These are phyloP conservation scores for Lecanicillium sp. DNA, from an alignment of 2,329 filamentous ascomycete species.

Conservation along the genomic window DNA sequence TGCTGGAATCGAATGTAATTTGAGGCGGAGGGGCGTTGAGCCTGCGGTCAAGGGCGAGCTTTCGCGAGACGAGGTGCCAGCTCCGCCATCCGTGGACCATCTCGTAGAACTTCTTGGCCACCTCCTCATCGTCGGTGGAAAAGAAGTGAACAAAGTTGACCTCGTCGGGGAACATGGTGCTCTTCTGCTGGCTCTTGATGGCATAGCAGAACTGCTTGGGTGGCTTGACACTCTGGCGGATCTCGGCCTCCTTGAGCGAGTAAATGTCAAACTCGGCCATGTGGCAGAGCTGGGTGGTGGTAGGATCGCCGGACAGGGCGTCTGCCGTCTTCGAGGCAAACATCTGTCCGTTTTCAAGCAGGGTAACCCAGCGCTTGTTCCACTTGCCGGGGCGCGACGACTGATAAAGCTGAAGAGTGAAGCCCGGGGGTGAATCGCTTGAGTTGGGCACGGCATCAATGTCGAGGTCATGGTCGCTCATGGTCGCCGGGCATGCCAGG, in stretches of 20 bases:
- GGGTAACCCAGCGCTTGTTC: conserved; percentile 75
- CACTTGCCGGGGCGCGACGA: conserved; percentile 79
- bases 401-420: conserved; percentile 69
- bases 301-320: conserved; percentile 57
- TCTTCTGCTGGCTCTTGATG: conserved; percentile 88
- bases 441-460: conserved; percentile 54
- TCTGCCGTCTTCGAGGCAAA: conserved; percentile 62
- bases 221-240: conserved; percentile 66
- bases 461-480: conserved; percentile 57
- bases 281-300: conserved; percentile 68
- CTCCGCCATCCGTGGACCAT: conserved; percentile 78
- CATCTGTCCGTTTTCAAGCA: conserved; percentile 69
- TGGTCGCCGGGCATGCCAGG: conserved; percentile 49
- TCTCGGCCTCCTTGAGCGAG: conserved; percentile 61
- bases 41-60: conserved; percentile 43
- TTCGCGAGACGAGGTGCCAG: conserved; percentile 79
- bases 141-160: conserved; percentile 93
- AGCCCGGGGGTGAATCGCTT: conserved; percentile 56
- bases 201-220: conserved; percentile 84
- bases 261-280: conserved; percentile 93
- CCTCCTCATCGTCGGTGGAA: conserved; percentile 63
- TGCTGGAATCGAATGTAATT: conserved; percentile 22
- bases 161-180: conserved; percentile 71
- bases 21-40: conserved; percentile 23
- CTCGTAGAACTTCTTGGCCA: conserved; percentile 64